Evolutionary conservation across 352 stramenopile genomes (phyloP).

Genomic region (Pythium aquatile): DNA sequence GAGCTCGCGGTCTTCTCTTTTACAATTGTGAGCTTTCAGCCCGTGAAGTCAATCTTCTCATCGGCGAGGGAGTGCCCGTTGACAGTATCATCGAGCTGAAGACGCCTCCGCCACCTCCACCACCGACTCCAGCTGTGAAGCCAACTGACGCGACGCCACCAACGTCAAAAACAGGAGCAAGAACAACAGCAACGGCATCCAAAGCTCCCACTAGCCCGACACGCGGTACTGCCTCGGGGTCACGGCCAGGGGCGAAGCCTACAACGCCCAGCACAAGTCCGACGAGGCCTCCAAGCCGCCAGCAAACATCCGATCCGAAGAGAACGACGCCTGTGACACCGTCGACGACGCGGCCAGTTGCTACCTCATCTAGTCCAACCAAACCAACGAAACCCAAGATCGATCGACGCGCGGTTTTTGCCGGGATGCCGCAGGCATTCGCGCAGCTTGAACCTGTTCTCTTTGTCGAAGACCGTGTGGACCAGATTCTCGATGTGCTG

Average conservation of each 20-base stretch:
- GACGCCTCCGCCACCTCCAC: conserved; percentile 1
- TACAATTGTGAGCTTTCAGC: conserved; percentile 56
- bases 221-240: background rate
- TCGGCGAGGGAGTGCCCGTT: conserved; percentile 40
- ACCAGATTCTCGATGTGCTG: conserved; percentile 40
- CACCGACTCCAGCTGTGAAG: background rate
- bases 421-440: conserved; percentile 40
- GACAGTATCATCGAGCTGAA: conserved; percentile 64
- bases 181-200: background rate
- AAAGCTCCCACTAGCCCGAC: conserved; percentile 7
- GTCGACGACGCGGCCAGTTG: background rate
- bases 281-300: conserved; percentile 3
- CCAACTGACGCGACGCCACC: background rate
- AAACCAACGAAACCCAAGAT: conserved; percentile 19
- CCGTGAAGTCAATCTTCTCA: conserved; percentile 45
- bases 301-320: background rate
- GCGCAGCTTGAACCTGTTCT: conserved; percentile 31
- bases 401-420: conserved; percentile 33
- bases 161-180: background rate
- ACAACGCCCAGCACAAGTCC: conserved; percentile 12
- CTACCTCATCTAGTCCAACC: conserved; percentile 16
- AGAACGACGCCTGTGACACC: conserved; percentile 15
- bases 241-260: conserved; percentile 12
- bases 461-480: conserved; percentile 48
- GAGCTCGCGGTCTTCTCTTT: conserved; percentile 46